These are phyloP conservation scores for Moringa oleifera DNA, from an alignment of 345 rosid genomes.

Conservation along the genomic window DNA sequence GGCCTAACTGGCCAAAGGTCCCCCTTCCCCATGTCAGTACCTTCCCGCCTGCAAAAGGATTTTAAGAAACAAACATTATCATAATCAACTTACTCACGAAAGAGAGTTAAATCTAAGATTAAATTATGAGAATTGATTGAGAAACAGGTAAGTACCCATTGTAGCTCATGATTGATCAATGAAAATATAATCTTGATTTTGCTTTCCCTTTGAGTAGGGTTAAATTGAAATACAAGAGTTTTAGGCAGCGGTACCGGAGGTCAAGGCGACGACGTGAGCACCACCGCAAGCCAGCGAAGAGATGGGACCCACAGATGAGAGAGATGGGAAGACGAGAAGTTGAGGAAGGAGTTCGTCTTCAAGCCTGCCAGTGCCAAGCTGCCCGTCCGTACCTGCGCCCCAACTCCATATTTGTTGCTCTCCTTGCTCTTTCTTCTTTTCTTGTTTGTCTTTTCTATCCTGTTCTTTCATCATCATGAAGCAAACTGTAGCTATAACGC, in stretches of 20 bases:
- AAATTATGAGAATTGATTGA: too few species aligned
- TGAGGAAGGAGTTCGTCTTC: slow-evolving; percentile 79
- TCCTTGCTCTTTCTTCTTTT: neutral
- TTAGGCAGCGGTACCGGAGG: slow-evolving; percentile 31
- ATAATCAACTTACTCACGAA: too few species aligned
- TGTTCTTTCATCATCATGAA: neutral
- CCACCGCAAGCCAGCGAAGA: slow-evolving; percentile 85
- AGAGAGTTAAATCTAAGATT: too few species aligned
- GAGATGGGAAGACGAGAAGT: slow-evolving; percentile 45
- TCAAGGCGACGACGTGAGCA: slow-evolving; percentile 79
- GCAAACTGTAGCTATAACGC: too few species aligned
- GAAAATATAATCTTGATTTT: too few species aligned
- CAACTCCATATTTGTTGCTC: slow-evolving; percentile 69
- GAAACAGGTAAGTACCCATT: too few species aligned
- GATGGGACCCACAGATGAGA: slow-evolving; percentile 41
- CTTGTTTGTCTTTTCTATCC: neutral
- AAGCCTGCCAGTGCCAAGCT: slow-evolving; percentile 61
- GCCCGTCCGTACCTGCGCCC: slow-evolving; percentile 98
- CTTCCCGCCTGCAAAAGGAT: slow-evolving; percentile 44
- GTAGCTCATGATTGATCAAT: too few species aligned
- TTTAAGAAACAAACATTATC: too few species aligned
- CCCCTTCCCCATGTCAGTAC: slow-evolving; percentile 92
- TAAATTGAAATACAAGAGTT: neutral
- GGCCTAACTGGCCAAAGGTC: slow-evolving; percentile 90
- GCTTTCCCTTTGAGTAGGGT: too few species aligned